Conservation (phyloP, 2,329 filamentous ascomycete species). For the Aspergillus piperis region DNA sequence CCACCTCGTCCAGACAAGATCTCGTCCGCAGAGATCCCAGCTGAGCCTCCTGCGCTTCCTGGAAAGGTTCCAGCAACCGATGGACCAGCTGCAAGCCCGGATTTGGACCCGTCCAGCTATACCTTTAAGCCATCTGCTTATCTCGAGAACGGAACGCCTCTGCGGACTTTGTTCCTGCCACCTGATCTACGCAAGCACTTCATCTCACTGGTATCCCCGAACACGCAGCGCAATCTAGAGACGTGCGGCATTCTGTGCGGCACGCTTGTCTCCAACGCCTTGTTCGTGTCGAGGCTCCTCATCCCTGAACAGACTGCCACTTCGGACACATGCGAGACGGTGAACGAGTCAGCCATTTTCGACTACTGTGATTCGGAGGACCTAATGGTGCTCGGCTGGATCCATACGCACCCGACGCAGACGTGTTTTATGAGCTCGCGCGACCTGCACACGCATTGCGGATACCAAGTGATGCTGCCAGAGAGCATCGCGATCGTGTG, state of each 20-base stretch:
- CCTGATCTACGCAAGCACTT: constrained; percentile 72
- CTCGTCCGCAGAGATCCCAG: constrained; percentile 16
- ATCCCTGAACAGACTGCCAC: constrained; percentile 91
- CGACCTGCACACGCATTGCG: constrained; percentile 89
- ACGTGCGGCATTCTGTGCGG: constrained; percentile 95
- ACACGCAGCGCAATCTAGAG: constrained; percentile 81
- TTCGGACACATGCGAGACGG: constrained; percentile 90
- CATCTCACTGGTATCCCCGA: constrained; percentile 69
- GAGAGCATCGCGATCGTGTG: constrained; percentile 98
- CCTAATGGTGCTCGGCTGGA: constrained; percentile 89
- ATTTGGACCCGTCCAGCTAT: constrained; percentile 57
- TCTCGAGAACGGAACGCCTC: constrained; percentile 82
- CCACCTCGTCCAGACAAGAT: constrained; percentile 32
- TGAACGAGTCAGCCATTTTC: constrained; percentile 80
- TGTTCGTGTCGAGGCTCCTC: constrained; percentile 85
- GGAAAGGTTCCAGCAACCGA: constrained; percentile 27
- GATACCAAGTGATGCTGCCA: constrained; percentile 94
- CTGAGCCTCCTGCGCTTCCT: constrained; percentile 26
- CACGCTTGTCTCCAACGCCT: constrained; percentile 84
- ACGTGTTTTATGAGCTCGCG: constrained; percentile 97
- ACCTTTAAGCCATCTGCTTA: constrained; percentile 84
- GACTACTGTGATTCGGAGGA: constrained; percentile 86
- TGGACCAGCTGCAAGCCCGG: constrained; percentile 19
- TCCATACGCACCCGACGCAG: constrained; percentile 95
- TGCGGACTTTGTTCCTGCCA: constrained; percentile 87